Base-by-base conservation (phyloP, 345 rosid species). In the Citrus australasica region DNA sequence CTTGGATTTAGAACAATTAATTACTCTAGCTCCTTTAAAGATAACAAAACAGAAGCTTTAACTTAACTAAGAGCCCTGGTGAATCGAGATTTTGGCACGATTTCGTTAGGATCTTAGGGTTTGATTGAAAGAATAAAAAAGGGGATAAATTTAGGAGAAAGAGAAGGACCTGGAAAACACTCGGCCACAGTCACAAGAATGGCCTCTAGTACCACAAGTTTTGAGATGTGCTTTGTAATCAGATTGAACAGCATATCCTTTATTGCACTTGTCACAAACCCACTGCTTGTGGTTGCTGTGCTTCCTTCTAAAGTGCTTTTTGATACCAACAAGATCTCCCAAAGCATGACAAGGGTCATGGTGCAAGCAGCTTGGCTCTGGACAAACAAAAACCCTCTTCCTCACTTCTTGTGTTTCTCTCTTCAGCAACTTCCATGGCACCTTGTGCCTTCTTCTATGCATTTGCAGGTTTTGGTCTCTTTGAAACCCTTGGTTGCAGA, bases 161-260 rank as follows among this genome's bases (percentile, higher is more conserved):
- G 21, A 9, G 7, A 27, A 17, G 38, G 21, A 92, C 97, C 97
- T 90, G 91, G 97, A 92, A 79, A 92, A 92, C 77, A 92, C 97
- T 5, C 97, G 95, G 82, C 97, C 97, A 78, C 97, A 92, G 83
- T 92, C 97, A 58, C 97, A 92, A 58, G 95, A 92, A 79, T 92
- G 97, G 73, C 97, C 97, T 76, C 97, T 80, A 25, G 95, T 92
- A 55, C 97, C 97, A 79, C 97, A 92, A 74, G 95, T 92, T 80
- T 92, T 92, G 81, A 92, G 93, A 79, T 92, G 97, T 58, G 97
- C 97, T 77, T 92, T 92, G 86, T 88, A 92, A 85, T 92, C 97
- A 33, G 97, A 92, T 79, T 92, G 97, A 75, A 92, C 97, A 65
- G 97, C 97, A 60, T 92, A 92, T 3, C 91, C 97, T 82, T 92